phyloP scores from a whole-genome alignment of 352 stramenopile genomes.

The Phytophthora foliorum region DNA sequence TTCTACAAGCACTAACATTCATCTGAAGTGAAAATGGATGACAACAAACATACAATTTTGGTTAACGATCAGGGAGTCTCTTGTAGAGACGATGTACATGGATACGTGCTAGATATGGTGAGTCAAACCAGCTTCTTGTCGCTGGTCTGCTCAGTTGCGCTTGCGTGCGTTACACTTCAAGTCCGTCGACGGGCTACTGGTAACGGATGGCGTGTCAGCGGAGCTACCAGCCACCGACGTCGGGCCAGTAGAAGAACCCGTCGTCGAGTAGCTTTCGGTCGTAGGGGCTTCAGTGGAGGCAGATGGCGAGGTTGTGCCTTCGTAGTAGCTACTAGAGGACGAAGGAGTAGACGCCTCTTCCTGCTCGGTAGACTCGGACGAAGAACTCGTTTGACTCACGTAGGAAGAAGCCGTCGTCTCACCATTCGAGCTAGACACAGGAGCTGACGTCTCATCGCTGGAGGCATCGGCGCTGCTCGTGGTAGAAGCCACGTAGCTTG shows the following conservation, averaged over 20 bases:
- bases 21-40: background rate
- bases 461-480: slow-evolving; percentile 12
- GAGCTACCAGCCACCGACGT: slow-evolving; percentile 19
- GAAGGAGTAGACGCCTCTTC: too few species aligned
- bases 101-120: background rate
- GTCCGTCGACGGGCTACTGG: slow-evolving; percentile 8
- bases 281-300: slow-evolving; percentile 11
- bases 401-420: slow-evolving; percentile 11
- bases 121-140: background rate
- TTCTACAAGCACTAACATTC: too few species aligned
- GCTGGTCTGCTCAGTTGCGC: slow-evolving; percentile 9
- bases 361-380: too few species aligned
- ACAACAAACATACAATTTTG: background rate
- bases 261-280: background rate
- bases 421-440: slow-evolving; percentile 13
- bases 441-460: slow-evolving; percentile 10
- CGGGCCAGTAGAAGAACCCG: slow-evolving; percentile 4
- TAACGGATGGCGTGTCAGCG: slow-evolving; percentile 12
- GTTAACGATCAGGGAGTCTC: background rate
- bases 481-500: slow-evolving; percentile 12
- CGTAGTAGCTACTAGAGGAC: too few species aligned
- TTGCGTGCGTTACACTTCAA: slow-evolving; percentile 21
- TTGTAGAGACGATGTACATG: background rate
- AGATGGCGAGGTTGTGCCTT: background rate
- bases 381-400: slow-evolving; percentile 6